These are phyloP conservation scores for Rhododendron williamsianum DNA, from an alignment of 148 eudicot genomes.

Conservation along the genomic window DNA sequence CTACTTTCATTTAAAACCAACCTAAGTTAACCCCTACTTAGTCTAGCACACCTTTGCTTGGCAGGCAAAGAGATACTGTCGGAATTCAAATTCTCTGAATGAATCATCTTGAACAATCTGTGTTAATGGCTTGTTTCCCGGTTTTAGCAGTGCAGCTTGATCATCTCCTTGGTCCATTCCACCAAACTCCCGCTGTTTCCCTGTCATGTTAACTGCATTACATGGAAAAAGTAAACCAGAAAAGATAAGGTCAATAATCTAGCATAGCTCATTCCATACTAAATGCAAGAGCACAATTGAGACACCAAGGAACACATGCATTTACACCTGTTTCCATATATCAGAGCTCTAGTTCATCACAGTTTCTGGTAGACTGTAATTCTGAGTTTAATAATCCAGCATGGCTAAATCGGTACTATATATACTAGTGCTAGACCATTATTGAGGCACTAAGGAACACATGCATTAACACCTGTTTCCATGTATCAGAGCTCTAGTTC, in stretches of 20 bases:
- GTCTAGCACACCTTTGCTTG: conserved; percentile 77
- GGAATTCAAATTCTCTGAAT: conserved; percentile 92
- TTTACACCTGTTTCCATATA: conserved; percentile 80
- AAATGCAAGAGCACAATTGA: conserved; percentile 3
- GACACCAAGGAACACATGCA: background rate
- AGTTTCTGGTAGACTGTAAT: background rate
- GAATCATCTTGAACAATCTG: conserved; percentile 94
- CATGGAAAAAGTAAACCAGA: conserved; percentile 3
- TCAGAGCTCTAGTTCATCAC: conserved; percentile 89
- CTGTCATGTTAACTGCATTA: conserved; percentile 55
- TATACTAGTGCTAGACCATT: background rate
- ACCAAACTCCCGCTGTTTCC: conserved; percentile 77
- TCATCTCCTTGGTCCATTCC: conserved; percentile 91
- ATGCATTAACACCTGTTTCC: conserved; percentile 65
- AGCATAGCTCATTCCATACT: background rate
- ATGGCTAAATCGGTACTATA: background rate
- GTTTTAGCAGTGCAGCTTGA: conserved; percentile 72
- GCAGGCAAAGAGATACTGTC: conserved; percentile 95
- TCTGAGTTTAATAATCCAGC: background rate
- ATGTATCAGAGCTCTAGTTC: conserved; percentile 85
- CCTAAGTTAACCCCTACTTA: conserved; percentile 14
- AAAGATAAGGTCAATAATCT: background rate
- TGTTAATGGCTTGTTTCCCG: conserved; percentile 61
- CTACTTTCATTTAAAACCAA: conserved; percentile 7
- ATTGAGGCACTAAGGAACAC: background rate